A percentile compares a stretch with the other conserved stretches of the same genome.
Conservation (phyloP, 306 rosid genomes). For the Hippophae tibetana region DNA sequence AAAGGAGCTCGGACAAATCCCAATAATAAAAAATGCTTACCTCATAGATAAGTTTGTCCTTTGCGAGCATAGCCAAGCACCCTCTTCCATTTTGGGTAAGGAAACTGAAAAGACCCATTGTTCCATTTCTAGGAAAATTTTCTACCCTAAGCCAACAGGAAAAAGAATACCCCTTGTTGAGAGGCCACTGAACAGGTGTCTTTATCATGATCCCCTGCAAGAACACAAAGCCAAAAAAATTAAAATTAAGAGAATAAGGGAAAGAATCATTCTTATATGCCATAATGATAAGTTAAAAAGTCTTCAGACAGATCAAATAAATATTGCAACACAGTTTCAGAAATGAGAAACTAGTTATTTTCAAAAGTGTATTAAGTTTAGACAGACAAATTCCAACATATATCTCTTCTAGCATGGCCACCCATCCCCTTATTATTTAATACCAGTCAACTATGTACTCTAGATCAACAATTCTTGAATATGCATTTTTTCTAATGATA, state of each 20-base stretch:
- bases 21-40: conserved; percentile 30
- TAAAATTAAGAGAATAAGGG: conserved; percentile 11
- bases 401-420: no score
- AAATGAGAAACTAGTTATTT: no score
- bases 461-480: no score
- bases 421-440: no score
- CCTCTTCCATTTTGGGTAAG: conserved; percentile 92
- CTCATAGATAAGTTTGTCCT: conserved; percentile 76
- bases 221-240: conserved; percentile 14
- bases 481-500: no score
- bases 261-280: conserved; percentile 4
- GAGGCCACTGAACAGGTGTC: conserved; percentile 93
- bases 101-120: conserved; percentile 90
- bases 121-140: conserved; percentile 76
- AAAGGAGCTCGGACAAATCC: neutral
- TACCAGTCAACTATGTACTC: no score
- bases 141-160: conserved; percentile 96
- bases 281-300: conserved; percentile 9
- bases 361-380: neutral
- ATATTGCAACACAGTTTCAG: neutral
- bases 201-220: conserved; percentile 74
- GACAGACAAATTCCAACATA: no score
- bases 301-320: conserved; percentile 11
- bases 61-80: conserved; percentile 66
- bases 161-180: conserved; percentile 82